phyloP scores from a whole-genome alignment of 2,329 filamentous ascomycete genomes.

The Tetracladium maxilliforme region DNA sequence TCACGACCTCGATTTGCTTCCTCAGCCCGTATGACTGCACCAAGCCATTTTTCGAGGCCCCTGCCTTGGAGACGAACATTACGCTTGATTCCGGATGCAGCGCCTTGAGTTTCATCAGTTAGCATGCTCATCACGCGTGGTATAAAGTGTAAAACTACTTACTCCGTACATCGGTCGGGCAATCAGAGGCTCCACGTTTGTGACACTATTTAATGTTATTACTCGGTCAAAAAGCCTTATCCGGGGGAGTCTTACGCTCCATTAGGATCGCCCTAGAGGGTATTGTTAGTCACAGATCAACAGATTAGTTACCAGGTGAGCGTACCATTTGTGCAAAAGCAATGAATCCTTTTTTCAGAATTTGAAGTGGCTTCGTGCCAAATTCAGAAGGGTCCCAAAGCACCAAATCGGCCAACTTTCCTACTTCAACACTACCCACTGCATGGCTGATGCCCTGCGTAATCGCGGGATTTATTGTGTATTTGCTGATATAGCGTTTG shows the following conservation, averaged over 20 bases:
- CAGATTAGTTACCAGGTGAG: conserved; percentile 4
- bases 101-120: no score
- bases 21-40: conserved; percentile 61
- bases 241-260: no score
- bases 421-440: conserved; percentile 75
- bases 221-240: background rate
- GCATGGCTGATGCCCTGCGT: conserved; percentile 82
- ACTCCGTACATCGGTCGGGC: conserved; percentile 84
- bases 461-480: conserved; percentile 87
- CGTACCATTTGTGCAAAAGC: conserved; percentile 69
- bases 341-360: conserved; percentile 83
- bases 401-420: conserved; percentile 80
- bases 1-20: conserved; percentile 71
- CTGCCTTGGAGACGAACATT: conserved; percentile 47
- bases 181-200: conserved; percentile 73
- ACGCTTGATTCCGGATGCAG: conserved; percentile 54
- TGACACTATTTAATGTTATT: conserved; percentile 14
- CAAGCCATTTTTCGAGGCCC: no score
- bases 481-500: conserved; percentile 88
- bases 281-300: no score
- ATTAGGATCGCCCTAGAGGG: no score
- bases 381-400: conserved; percentile 79
- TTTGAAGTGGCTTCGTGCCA: conserved; percentile 66
- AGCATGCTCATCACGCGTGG: no score
- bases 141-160: no score